Conservation (phyloP, 2,329 filamentous ascomycete genomes). For the Colletotrichum falcatum region DNA sequence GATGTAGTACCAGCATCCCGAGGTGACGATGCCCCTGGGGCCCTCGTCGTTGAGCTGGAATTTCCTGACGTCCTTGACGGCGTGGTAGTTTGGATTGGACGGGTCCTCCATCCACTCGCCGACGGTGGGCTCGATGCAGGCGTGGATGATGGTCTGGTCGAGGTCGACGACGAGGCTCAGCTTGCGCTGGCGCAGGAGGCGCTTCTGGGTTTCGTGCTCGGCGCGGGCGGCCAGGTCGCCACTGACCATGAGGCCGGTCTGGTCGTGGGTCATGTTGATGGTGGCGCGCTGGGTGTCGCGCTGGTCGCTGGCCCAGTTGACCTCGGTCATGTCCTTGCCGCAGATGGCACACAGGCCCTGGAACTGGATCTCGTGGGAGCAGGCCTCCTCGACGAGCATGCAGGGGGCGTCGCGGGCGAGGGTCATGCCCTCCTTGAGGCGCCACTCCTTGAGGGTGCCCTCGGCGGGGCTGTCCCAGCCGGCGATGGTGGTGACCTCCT, state of each 20-base stretch:
- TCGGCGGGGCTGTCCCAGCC: slow-evolving; percentile 88
- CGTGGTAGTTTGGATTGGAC: slow-evolving; percentile 89
- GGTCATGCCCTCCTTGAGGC: slow-evolving; percentile 74
- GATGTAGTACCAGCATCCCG: slow-evolving; percentile 95
- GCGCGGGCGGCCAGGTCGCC: slow-evolving; percentile 81
- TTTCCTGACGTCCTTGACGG: slow-evolving; percentile 86
- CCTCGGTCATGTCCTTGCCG: slow-evolving; percentile 95
- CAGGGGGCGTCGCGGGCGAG: slow-evolving; percentile 69
- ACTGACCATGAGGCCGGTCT: slow-evolving; percentile 88
- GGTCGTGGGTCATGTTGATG: slow-evolving; percentile 95
- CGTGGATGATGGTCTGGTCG: slow-evolving; percentile 98
- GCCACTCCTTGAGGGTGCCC: slow-evolving; percentile 82
- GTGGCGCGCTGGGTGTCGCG: slow-evolving; percentile 87
- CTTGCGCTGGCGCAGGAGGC: slow-evolving; percentile 83
- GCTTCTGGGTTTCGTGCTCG: slow-evolving; percentile 87
- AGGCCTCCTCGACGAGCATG: slow-evolving; percentile 89
- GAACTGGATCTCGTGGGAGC: slow-evolving; percentile 91
- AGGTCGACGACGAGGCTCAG: slow-evolving; percentile 95
- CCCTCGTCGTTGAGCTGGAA: slow-evolving; percentile 93
- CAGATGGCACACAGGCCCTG: slow-evolving; percentile 91
- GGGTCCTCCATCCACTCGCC: slow-evolving; percentile 94
- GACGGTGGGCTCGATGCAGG: slow-evolving; percentile 95
- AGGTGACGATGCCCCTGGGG: slow-evolving; percentile 71
- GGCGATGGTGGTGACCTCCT: slow-evolving; percentile 76
- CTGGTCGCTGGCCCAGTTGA: slow-evolving; percentile 84